phyloP scores from a whole-genome alignment of 2,329 filamentous ascomycete species.

The Drechslera avenae region DNA sequence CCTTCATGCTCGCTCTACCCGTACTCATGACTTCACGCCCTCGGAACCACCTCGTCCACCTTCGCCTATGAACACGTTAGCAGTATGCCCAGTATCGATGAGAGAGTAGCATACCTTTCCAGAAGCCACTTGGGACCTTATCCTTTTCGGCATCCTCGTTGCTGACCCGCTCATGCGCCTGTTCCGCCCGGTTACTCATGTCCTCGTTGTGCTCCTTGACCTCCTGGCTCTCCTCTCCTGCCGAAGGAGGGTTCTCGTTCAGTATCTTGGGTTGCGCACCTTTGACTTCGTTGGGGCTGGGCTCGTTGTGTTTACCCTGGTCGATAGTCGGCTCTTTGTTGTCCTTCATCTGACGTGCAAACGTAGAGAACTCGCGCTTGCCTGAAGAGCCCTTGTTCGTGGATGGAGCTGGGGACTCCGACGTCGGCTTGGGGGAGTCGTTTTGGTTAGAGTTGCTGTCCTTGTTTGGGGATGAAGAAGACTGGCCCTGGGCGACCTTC shows the following conservation, averaged over 20 bases:
- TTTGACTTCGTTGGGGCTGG: conserved; percentile 28
- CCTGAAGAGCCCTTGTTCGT: conserved; percentile 12
- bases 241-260: conserved; percentile 41
- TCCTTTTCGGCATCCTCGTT: conserved; percentile 49
- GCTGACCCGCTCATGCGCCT: conserved; percentile 46
- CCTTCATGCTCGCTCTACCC: not conserved
- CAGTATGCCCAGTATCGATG: not conserved
- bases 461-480: conserved; percentile 38
- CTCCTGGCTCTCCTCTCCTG: conserved; percentile 42
- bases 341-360: conserved; percentile 14
- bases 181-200: conserved; percentile 51
- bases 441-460: conserved; percentile 19
- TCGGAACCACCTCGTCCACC: conserved; percentile 33
- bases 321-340: conserved; percentile 25
- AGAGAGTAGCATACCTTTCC: conserved; percentile 42
- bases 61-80: conserved; percentile 28
- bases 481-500: conserved; percentile 46
- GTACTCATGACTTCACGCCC: conserved; percentile 9
- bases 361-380: conserved; percentile 22
- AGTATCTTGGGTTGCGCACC: conserved; percentile 53
- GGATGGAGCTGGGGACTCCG: conserved; percentile 12
- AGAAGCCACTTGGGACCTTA: conserved; percentile 49
- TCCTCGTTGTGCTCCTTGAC: conserved; percentile 54
- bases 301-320: conserved; percentile 14
- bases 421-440: conserved; percentile 11